Evolutionary conservation across 1,284 basidiomycete genomes (phyloP), one percentile per base, ranked within the genome.

Genomic region (Boletus smithii): DNA sequence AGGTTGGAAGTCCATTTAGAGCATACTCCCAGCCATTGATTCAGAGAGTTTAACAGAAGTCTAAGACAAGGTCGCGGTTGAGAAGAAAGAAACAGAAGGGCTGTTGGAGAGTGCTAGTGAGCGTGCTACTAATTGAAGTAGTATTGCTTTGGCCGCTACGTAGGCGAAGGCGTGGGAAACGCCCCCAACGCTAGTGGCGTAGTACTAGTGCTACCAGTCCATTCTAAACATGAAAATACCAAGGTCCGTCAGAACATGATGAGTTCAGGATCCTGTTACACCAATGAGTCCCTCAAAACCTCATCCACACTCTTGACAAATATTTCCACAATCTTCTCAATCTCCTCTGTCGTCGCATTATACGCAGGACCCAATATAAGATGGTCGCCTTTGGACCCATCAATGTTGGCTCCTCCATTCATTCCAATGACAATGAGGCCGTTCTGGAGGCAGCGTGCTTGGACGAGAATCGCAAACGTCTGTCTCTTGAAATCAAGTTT

Each of bases 1-100:
- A 73, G 75, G 74, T 82, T 74, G 73, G 80, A 84, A 79, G 82
- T 88, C 85, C 85, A 88, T 88, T 86, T 87, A 87, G 83, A 79
- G 73, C 73, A 77, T 82, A 75, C 81, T 71, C 78, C 78, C 79
- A 80, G 85, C 85, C 85, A 88, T 88, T 79, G 83, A 85, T 82
- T 75, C 73, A 65, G 65, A 67, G 43, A 45, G 41, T 51, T 48
- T 32, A 46, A 47, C 34, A 46, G 18, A 53, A 50, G 53, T 62
- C 48, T 42, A 62, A 52, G 44, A 41, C 58, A 65, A 58, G 52
- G 53, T 64, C 51, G 37, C 44, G 42, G 61, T 61, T 35, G 45
- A 59, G 49, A 52, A 50, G 53, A 64, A 67, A 54, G 61, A 50
- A 50, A 65, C 44, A 50, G 20, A 20, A 20, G 20, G 20, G 20